Conservation (phyloP, 208 protist genomes). For the Trypanosoma lewisi region DNA sequence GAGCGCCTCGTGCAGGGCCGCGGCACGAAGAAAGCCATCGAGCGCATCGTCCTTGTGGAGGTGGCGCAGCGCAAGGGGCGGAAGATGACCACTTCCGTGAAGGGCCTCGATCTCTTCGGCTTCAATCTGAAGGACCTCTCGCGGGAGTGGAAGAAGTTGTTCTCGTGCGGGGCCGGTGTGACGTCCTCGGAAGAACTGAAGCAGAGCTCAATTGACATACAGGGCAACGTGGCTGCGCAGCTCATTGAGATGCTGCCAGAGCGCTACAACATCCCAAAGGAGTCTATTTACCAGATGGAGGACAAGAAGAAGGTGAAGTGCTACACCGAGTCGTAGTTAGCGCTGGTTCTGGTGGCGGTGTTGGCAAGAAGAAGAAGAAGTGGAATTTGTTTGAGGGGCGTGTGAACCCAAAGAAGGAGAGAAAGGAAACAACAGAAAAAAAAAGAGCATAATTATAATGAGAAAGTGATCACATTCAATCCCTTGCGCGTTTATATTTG, state of each 20-base stretch:
- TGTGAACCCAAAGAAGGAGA: not conserved
- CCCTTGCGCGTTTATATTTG: too few relatives aligned
- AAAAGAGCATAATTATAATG: not conserved
- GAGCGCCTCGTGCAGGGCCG: constrained; percentile 73
- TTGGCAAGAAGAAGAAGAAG: constrained; percentile 13
- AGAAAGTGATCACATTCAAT: too few relatives aligned
- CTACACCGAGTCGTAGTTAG: constrained; percentile 2
- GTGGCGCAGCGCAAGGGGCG: constrained; percentile 53
- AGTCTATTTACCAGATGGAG: constrained; percentile 60
- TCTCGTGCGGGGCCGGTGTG: constrained; percentile 82
- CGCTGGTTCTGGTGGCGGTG: not conserved
- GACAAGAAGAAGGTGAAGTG: constrained; percentile 75
- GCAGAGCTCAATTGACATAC: constrained; percentile 78
- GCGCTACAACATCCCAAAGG: constrained; percentile 79
- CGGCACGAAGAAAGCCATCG: constrained; percentile 77
- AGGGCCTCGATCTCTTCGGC: constrained; percentile 84
- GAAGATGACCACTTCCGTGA: constrained; percentile 72
- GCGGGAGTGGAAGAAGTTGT: constrained; percentile 81
- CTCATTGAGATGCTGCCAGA: constrained; percentile 72
- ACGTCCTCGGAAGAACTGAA: constrained; percentile 56
- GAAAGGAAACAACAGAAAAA: not conserved
- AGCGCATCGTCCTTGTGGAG: constrained; percentile 71
- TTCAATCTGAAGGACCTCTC: constrained; percentile 83
- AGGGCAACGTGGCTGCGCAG: constrained; percentile 67
- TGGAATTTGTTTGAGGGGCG: too few relatives aligned